phyloP scores from a whole-genome alignment of 1,284 basidiomycete species.

The Entoloma clypeatum region DNA sequence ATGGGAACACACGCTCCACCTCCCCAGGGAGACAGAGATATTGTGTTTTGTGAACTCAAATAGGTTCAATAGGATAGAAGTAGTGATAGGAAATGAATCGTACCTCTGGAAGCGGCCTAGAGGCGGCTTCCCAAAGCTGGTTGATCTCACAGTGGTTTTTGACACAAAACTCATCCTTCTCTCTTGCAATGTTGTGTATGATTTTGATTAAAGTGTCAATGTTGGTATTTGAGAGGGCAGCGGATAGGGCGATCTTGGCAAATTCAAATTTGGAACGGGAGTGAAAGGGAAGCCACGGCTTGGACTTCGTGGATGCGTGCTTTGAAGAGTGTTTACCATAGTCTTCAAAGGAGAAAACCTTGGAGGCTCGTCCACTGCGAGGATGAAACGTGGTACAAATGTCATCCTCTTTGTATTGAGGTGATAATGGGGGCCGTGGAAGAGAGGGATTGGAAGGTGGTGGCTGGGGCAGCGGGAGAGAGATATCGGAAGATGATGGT shows the following conservation, averaged over 20 bases:
- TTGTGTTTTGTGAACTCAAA: too few species aligned
- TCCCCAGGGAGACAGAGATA: too few species aligned
- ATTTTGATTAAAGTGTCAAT: constrained; percentile 7
- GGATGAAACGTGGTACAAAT: constrained; percentile 5
- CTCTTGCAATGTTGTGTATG: constrained; percentile 1
- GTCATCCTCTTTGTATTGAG: background rate
- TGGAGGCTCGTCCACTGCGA: background rate
- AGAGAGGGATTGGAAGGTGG: too few species aligned
- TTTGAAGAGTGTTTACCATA: background rate
- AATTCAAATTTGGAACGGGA: constrained; percentile 13
- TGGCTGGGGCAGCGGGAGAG: too few species aligned
- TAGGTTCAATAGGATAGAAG: too few species aligned
- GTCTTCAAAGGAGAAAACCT: constrained; percentile 5
- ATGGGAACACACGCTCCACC: constrained; percentile 7
- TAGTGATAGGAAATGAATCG: too few species aligned
- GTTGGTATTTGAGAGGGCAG: constrained; percentile 6
- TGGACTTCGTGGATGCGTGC: background rate
- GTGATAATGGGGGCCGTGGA: background rate
- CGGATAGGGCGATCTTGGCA: constrained; percentile 14
- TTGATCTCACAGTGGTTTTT: constrained; percentile 9
- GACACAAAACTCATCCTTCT: constrained; percentile 3
- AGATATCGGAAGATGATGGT: too few species aligned
- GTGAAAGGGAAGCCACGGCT: constrained; percentile 14
- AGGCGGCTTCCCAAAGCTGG: constrained; percentile 11
- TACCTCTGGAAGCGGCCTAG: too few species aligned